Percentiles rank a stretch among this genome's conserved stretches.
These are phyloP conservation scores for Metschnikowia lochheadii DNA, from an alignment of 805 yeast species.

Conservation along the genomic window DNA sequence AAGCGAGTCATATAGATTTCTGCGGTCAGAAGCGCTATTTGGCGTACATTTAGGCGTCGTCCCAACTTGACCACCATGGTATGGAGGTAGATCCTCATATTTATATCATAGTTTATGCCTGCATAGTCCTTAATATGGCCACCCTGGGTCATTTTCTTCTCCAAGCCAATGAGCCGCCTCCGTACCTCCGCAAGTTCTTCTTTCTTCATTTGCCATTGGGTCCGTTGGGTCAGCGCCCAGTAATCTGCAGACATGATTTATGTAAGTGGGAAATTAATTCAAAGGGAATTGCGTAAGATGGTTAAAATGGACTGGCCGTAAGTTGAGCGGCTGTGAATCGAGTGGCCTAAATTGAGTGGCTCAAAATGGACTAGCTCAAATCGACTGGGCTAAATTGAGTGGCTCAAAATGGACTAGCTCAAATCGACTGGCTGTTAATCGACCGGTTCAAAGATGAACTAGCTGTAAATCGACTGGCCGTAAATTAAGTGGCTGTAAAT, in stretches of 20 bases:
- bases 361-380: too few species aligned
- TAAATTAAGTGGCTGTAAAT: too few species aligned
- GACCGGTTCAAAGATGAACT: too few species aligned
- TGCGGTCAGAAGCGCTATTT: conserved; percentile 82
- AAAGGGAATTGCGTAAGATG: too few species aligned
- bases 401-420: too few species aligned
- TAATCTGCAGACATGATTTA: conserved; percentile 71
- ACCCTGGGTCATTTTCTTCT: conserved; percentile 40
- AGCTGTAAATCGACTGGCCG: too few species aligned
- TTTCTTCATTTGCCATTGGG: conserved; percentile 75
- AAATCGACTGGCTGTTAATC: too few species aligned
- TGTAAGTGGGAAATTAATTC: too few species aligned
- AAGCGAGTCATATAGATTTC: conserved; percentile 82
- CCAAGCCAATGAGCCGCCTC: conserved; percentile 38
- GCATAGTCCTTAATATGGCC: conserved; percentile 42
- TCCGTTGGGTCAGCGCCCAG: conserved; percentile 82
- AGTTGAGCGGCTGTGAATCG: too few species aligned
- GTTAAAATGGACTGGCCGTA: too few species aligned
- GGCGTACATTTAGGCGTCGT: conserved; percentile 70
- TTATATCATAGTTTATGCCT: conserved; percentile 49
- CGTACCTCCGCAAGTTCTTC: conserved; percentile 49
- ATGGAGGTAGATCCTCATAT: conserved; percentile 76
- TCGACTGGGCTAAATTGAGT: too few species aligned
- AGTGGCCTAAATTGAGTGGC: too few species aligned
- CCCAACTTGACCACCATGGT: conserved; percentile 72